phyloP scores from a whole-genome alignment of 768 basidiomycete genomes.

The Trametes cingulata region DNA sequence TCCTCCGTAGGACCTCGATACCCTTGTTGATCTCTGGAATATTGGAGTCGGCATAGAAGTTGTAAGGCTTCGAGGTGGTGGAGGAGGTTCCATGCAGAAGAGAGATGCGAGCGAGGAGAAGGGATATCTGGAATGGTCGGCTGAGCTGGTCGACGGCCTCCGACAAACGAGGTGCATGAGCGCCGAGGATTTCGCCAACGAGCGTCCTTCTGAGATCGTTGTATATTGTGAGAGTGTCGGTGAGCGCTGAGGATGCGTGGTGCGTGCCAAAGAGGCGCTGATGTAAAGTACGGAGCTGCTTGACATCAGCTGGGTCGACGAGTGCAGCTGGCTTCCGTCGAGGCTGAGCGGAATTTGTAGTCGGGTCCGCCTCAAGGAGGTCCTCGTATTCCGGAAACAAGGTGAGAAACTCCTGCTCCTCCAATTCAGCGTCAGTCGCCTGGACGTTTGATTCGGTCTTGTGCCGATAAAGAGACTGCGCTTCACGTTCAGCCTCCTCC shows the following conservation, averaged over 20 bases:
- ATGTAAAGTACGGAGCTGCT: conserved; percentile 50
- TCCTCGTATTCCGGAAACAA: conserved; percentile 88
- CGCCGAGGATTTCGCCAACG: conserved; percentile 17
- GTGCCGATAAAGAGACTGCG: conserved; percentile 76
- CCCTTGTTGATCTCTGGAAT: conserved; percentile 68
- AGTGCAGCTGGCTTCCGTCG: conserved; percentile 21
- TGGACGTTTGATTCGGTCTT: conserved; percentile 54
- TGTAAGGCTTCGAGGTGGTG: conserved; percentile 39
- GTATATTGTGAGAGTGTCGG: conserved; percentile 30
- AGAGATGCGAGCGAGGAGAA: conserved; percentile 43
- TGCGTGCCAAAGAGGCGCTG: conserved; percentile 39
- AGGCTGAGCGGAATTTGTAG: neutral
- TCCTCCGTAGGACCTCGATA: conserved; percentile 46
- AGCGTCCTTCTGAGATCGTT: conserved; percentile 4
- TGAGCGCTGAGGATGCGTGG: conserved; percentile 24
- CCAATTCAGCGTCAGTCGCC: conserved; percentile 68
- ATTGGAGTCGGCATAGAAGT: conserved; percentile 86
- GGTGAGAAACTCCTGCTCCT: conserved; percentile 79
- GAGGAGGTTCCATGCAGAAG: conserved; percentile 31
- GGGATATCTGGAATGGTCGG: conserved; percentile 48
- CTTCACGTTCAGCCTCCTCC: conserved; percentile 59
- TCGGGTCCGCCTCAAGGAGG: conserved; percentile 38
- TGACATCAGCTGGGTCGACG: conserved; percentile 38
- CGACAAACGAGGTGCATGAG: conserved; percentile 2
- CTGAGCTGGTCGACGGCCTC: conserved; percentile 50